Base-by-base conservation (phyloP, 495 filamentous ascomycete species). In the Opeltia flavorubescens region DNA sequence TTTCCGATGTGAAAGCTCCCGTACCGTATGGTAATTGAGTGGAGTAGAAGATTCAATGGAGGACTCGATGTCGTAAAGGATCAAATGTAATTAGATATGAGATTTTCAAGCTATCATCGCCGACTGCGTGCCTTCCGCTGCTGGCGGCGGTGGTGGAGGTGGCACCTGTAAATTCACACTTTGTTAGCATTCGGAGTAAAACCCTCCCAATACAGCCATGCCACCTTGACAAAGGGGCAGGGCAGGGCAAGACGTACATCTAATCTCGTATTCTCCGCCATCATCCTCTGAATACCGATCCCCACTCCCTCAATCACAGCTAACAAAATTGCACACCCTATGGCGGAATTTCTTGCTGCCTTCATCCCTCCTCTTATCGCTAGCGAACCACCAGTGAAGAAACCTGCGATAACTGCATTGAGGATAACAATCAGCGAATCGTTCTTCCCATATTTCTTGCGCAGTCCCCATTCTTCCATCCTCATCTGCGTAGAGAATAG, bases 221-320 rank as follows among this genome's bases (percentile, higher is more conserved):
- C 20, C 8, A 23, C 25, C 15, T 6, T 5, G 13, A 25, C 3
- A 25, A 42, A 17, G 18, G 15, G 11, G 6, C 27, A 1, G 7
- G 9, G 12, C 17, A 26, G 17, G 24, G 25, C 8, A 36, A 27
- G 30, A 61, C 68, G 43, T 54, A 84, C 78, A 65, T 95, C 88
- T 57, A 95, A 69, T 70, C 80, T 81, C 55, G 85, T 95, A 60
- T 83, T 81, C 34, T 89, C 84, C 5, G 93, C 89, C 74, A 95
- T 84, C 83, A 95, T 89, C 57, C 88, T 80, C 65, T 94, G 86
- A 71, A 96, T 87, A 12, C 85, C 91, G 58, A 98, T 96, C 51
- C 93, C 89, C 34, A 95, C 91, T 51, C 91, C 91, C 65, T 98
- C 91, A 51, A 98, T 96, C 36, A 98, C 89, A 8, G 83, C 91